These are phyloP conservation scores for Aspergillus quadricinctus DNA, from an alignment of 2,329 filamentous ascomycete species.

Conservation along the genomic window DNA sequence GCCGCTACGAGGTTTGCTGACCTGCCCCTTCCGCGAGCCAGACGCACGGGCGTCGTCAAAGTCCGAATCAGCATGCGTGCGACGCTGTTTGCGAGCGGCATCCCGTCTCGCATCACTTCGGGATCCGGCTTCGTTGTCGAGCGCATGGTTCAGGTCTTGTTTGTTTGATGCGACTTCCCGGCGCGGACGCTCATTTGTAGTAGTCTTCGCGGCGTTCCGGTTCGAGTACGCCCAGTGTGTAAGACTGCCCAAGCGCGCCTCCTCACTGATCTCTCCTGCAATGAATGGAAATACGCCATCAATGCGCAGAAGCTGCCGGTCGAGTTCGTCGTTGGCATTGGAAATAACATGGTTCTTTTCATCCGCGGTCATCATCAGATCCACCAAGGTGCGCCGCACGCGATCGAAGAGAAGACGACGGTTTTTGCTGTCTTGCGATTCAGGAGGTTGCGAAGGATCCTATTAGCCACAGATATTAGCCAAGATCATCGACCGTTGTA, in stretches of 20 bases:
- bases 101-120: constrained; percentile 83
- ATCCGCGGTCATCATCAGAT: constrained; percentile 85
- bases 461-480: constrained; percentile 7
- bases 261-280: constrained; percentile 85
- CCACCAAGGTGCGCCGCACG: constrained; percentile 71
- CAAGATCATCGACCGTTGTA: not conserved
- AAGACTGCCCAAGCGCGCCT: constrained; percentile 85
- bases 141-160: constrained; percentile 58
- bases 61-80: constrained; percentile 71
- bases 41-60: constrained; percentile 60
- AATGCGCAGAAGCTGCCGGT: constrained; percentile 77
- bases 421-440: constrained; percentile 33
- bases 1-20: constrained; percentile 47
- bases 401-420: constrained; percentile 70
- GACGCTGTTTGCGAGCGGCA: constrained; percentile 70
- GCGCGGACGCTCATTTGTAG: constrained; percentile 65
- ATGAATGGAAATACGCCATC: constrained; percentile 84
- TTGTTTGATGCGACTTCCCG: constrained; percentile 75
- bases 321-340: constrained; percentile 83
- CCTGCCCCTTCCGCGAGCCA: constrained; percentile 51
- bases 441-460: constrained; percentile 26
- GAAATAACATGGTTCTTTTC: constrained; percentile 97
- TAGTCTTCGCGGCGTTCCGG: constrained; percentile 57
- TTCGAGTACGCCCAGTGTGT: constrained; percentile 95
- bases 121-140: constrained; percentile 78